Evolutionary conservation across 2,329 filamentous ascomycete genomes (phyloP), one percentile per base, ranked within the genome.

Genomic region (Xylaria sp.): DNA sequence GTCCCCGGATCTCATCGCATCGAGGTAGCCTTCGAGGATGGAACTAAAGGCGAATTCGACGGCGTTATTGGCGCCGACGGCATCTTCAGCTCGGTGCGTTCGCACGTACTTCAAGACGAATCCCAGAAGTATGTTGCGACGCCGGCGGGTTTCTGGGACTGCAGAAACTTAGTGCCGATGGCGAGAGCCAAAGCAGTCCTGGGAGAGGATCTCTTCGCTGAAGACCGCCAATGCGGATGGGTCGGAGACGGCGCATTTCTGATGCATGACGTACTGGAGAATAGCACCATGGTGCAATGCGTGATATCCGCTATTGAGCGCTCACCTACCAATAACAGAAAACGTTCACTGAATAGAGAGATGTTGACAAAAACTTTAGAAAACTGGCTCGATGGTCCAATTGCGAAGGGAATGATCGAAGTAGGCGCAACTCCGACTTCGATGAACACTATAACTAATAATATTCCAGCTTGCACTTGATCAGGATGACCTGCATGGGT

Each of bases 41-140:
- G 65, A 5, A 38, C 54, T 0, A 23, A 11, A 0, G 54, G 38
- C 6, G n/a, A 61, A 3, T 72, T 70, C 40, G 72, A 73, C 20
- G 71, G 56, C 2, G 66, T 74, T 3, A 73, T 73, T 11, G 71
- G 71, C 5, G 69, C 72, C 4, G 72, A 74, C 26, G 72, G 71
- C n/a, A 66, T 74, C 2, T 72, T 69, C 49, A 68, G 72, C 60
- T 36, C 17, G 0, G 63, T 73, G 5, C 68, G 72, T 3, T 40
- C 60, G 4, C 28, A 73, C 20, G 65, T 74, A 4, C 13, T 73
- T 1, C 28, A 17, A 17, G 20, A 17, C 17, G 13, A 61, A 1
- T 44, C 38, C 2, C n/a, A 46, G 0, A 53, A 59, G 20, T 46
- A 51, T 31, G n/a, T 59, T 17, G 66, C 60, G 10, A 59, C 70